phyloP scores from a whole-genome alignment of 768 basidiomycete species.

The Tremella fuciformis region DNA sequence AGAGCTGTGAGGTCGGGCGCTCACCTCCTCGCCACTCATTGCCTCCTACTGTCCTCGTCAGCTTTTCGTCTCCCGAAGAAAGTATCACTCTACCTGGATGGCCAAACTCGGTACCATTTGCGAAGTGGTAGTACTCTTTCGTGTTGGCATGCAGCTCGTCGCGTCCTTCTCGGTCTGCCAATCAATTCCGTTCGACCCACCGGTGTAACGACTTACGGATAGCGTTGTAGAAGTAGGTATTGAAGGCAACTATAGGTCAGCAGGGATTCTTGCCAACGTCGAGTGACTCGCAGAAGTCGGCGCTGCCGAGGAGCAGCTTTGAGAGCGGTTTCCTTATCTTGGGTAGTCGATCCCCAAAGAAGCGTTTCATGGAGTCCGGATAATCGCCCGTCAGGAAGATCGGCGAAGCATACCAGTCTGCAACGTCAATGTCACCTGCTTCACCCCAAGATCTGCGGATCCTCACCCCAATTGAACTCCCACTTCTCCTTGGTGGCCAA shows the following conservation, averaged over 20 bases:
- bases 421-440: neutral
- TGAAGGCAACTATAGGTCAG: neutral
- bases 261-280: neutral
- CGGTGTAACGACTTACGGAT: neutral
- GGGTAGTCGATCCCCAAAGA: neutral
- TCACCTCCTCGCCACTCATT: slow-evolving; percentile 6
- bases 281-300: neutral
- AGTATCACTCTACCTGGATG: neutral
- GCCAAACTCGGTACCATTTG: neutral
- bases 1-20: neutral
- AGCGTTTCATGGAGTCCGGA: slow-evolving; percentile 2
- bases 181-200: neutral
- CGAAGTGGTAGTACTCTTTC: slow-evolving; percentile 5
- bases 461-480: neutral
- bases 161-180: neutral
- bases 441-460: neutral
- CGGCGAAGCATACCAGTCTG: neutral
- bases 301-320: neutral
- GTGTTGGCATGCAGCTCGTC: slow-evolving; percentile 1
- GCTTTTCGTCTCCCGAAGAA: neutral
- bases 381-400: slow-evolving; percentile 5
- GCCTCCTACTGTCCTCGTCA: neutral
- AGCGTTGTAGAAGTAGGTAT: slow-evolving; percentile 1
- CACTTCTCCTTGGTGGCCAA: neutral
- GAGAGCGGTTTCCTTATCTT: neutral